Evolutionary conservation across 1,284 basidiomycete species (phyloP), one percentile per base, ranked within the genome.

Genomic region (Megacollybia platyphylla): DNA sequence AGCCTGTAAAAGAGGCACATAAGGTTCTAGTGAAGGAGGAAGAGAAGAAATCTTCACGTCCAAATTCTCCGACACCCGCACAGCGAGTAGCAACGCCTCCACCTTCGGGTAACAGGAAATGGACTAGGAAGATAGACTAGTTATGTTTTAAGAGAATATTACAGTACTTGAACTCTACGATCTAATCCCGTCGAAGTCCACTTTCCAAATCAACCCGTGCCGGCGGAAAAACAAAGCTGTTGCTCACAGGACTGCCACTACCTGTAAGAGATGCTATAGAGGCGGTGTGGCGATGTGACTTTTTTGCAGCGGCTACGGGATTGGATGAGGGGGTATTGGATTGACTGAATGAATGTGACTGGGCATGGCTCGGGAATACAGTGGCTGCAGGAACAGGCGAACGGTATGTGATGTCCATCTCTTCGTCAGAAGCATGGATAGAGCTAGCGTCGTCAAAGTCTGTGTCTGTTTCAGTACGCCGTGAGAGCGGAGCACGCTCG

Each of bases 201-300:
- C 20, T 24, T 5, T 24, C 20, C 20, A 24, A 24, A 5, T 24
- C 20, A 5, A 24, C 20, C 20, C 20, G 31, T 34, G 31, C 15
- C 6, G 31, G 31, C 10, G 31, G 31, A 15, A 34, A 34, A 11
- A 34, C 31, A 34, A 34, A 34, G 31, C 31, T 15, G 7, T 34
- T 34, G 36, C 4, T 26, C 11, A 15, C 36, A 13, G 36, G 13
- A 38, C 36, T 38, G 5, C 18, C 36, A 3, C 78, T 74, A 8
- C 81, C 65, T 43, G 87, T 87, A 48, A 87, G 59, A 54, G 81
- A 84, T 18, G 79, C 85, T 47, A 87, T 87, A 49, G 80, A 85
- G 17, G 85, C 85, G 1, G 85, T 87, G 57, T 86, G 82, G 42
- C 72, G 59, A 56, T 86, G 83, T 32, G 62, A 68, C 54, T 69